Conservation (phyloP, 164 flowering plant genomes). For the Sedum album region DNA sequence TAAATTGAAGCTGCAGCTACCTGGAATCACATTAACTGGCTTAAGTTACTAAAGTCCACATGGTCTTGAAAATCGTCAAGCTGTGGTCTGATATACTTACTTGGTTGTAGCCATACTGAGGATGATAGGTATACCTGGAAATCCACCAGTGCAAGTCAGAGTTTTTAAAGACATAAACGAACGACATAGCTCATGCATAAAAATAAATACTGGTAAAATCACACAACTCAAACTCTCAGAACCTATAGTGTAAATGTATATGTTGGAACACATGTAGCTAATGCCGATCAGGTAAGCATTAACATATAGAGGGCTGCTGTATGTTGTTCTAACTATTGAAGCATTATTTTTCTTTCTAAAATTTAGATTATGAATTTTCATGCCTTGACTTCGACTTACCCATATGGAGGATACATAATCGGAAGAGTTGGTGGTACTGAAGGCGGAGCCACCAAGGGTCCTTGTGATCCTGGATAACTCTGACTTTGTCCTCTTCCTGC, state of each 20-base stretch:
- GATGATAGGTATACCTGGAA: slow-evolving; percentile 48
- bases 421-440: slow-evolving; percentile 33
- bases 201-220: too few relatives aligned
- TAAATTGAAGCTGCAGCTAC: slow-evolving; percentile 28
- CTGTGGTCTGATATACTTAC: not conserved
- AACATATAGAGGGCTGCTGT: too few relatives aligned
- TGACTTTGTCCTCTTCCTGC: slow-evolving; percentile 54
- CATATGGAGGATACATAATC: slow-evolving; percentile 42
- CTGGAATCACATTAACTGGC: not conserved
- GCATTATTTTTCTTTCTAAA: too few relatives aligned
- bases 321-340: too few relatives aligned
- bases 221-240: too few relatives aligned
- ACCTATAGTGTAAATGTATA: too few relatives aligned
- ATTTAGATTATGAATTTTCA: too few relatives aligned
- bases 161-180: not conserved
- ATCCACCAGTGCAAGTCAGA: not conserved
- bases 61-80: too few relatives aligned
- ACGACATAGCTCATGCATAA: not conserved
- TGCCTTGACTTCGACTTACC: slow-evolving; percentile 32
- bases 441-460: slow-evolving; percentile 15
- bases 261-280: too few relatives aligned
- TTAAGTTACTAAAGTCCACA: not conserved
- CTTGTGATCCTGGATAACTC: slow-evolving; percentile 12
- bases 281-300: too few relatives aligned
- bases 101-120: slow-evolving; percentile 40